Percentiles rank a stretch among this genome's conserved stretches.
Evolutionary conservation across 768 basidiomycete species (phyloP).

Genomic region (Candolleomyces eurysporus): DNA sequence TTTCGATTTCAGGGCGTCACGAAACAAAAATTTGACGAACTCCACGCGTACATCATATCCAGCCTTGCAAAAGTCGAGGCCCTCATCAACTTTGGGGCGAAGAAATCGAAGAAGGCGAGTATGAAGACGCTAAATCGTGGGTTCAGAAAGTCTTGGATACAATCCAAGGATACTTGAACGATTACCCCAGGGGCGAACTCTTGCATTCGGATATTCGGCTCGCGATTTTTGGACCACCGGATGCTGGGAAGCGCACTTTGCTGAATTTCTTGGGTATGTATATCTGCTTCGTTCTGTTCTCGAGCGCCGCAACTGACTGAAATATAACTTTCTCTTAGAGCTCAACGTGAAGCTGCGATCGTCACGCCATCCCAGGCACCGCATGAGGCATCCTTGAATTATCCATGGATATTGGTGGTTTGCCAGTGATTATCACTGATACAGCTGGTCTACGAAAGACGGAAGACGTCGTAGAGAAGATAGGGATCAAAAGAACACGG

Average conservation of each 20-base stretch:
- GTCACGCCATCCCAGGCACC: slow-evolving; percentile 87
- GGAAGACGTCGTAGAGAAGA: slow-evolving; percentile 69
- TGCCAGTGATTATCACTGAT: slow-evolving; percentile 79
- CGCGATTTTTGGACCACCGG: slow-evolving; percentile 90
- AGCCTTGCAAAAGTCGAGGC: slow-evolving; percentile 83
- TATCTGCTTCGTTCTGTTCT: slow-evolving; percentile 7
- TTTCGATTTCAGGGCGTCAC: slow-evolving; percentile 52
- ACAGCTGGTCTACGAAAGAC: slow-evolving; percentile 82
- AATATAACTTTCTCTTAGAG: slow-evolving; percentile 36
- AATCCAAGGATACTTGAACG: slow-evolving; percentile 60
- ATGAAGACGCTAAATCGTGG: slow-evolving; percentile 61
- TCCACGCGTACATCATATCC: slow-evolving; percentile 67
- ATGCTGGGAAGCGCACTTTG: slow-evolving; percentile 92
- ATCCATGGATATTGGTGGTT: slow-evolving; percentile 81
- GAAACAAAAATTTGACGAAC: slow-evolving; percentile 55
- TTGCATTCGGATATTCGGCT: slow-evolving; percentile 78
- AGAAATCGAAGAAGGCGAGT: slow-evolving; percentile 78
- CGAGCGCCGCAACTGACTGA: not conserved
- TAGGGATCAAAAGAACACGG: slow-evolving; percentile 75
- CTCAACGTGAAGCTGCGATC: slow-evolving; percentile 85
- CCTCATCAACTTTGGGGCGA: slow-evolving; percentile 90
- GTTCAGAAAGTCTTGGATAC: slow-evolving; percentile 46
- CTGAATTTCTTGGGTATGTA: slow-evolving; percentile 77
- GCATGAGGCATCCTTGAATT: slow-evolving; percentile 86
- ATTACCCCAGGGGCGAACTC: slow-evolving; percentile 79